Percentiles rank a stretch among this genome's conserved stretches.
Evolutionary conservation across 768 basidiomycete genomes (phyloP).

Genomic region (Tulasnella sp.): DNA sequence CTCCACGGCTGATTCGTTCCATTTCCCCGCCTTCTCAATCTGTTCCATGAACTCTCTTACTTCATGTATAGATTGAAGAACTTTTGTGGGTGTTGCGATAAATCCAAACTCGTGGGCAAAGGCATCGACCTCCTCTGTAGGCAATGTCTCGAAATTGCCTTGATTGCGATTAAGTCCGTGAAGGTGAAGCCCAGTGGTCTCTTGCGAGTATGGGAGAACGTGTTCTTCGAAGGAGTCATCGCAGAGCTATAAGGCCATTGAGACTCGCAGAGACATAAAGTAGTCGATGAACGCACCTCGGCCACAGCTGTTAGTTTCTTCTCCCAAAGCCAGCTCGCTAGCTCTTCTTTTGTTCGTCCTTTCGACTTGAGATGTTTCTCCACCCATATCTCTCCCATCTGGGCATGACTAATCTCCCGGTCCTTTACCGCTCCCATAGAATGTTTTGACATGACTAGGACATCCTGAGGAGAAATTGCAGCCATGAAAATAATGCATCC

Average conservation of each 20-base stretch:
- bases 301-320: constrained; percentile 81
- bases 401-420: constrained; percentile 49
- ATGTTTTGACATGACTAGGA: constrained; percentile 88
- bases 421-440: constrained; percentile 50
- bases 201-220: constrained; percentile 68
- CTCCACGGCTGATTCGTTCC: constrained; percentile 77
- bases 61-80: constrained; percentile 45
- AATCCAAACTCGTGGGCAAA: constrained; percentile 91
- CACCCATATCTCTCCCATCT: constrained; percentile 77
- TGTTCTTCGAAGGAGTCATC: constrained; percentile 98
- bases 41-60: constrained; percentile 62
- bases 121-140: constrained; percentile 49
- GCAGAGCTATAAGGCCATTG: constrained; percentile 51
- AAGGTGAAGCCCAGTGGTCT: constrained; percentile 79
- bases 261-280: not conserved
- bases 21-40: constrained; percentile 52
- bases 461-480: constrained; percentile 56
- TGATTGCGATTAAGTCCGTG: constrained; percentile 77
- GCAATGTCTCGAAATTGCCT: constrained; percentile 55
- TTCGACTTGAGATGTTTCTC: constrained; percentile 45
- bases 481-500: constrained; percentile 96
- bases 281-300: constrained; percentile 44
- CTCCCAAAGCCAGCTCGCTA: constrained; percentile 65
- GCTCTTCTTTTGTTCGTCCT: constrained; percentile 55
- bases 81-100: constrained; percentile 54